Conservation (phyloP, 2,329 filamentous ascomycete species). For the Chaetothyriales sp. region DNA sequence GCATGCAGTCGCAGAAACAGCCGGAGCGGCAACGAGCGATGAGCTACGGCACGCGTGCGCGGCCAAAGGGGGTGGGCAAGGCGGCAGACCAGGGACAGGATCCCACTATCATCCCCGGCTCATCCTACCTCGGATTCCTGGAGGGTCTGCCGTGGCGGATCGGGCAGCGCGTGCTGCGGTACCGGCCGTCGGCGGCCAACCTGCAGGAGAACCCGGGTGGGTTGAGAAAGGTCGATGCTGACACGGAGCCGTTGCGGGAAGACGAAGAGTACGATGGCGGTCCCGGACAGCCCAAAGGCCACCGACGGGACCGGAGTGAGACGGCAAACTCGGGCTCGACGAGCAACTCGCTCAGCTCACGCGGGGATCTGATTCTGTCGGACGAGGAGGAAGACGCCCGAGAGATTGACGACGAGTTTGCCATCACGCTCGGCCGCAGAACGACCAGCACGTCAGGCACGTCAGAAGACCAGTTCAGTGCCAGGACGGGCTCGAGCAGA, state of each 20-base stretch:
- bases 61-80: conserved; percentile 35
- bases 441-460: conserved; percentile 36
- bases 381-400: conserved; percentile 89
- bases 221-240: conserved; percentile 33
- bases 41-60: conserved; percentile 68
- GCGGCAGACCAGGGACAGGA: conserved; percentile 49
- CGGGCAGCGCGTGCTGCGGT: conserved; percentile 63
- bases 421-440: conserved; percentile 63
- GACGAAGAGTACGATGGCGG: conserved; percentile 32
- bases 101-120: conserved; percentile 79
- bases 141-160: conserved; percentile 73
- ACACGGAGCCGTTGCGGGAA: conserved; percentile 59
- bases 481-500: conserved; percentile 36
- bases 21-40: conserved; percentile 65
- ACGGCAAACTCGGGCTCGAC: conserved; percentile 71
- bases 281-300: conserved; percentile 16
- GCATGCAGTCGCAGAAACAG: conserved; percentile 37
- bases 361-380: conserved; percentile 82
- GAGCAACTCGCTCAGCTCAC: conserved; percentile 70
- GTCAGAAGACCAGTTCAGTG: conserved; percentile 58
- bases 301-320: conserved; percentile 54
- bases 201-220: conserved; percentile 70
- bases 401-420: conserved; percentile 85
- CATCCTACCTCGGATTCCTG: conserved; percentile 72
- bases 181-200: conserved; percentile 82